These are phyloP conservation scores for Diaporthe velutina DNA, from an alignment of 2,329 filamentous ascomycete genomes.

Conservation along the genomic window DNA sequence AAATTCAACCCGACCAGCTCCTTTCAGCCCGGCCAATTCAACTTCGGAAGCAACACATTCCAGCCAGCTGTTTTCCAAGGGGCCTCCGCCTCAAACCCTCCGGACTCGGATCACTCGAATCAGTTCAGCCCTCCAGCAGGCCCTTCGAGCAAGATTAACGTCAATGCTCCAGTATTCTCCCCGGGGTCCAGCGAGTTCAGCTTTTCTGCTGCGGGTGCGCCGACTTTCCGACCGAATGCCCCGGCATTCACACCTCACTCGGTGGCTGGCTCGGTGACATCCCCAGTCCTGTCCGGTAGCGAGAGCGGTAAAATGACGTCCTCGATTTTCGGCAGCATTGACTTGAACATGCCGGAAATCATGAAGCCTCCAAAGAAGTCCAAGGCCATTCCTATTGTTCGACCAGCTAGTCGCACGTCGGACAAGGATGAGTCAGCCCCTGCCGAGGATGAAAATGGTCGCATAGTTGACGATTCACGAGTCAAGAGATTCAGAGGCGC, in stretches of 20 bases:
- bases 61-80: constrained; percentile 64
- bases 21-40: constrained; percentile 65
- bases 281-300: constrained; percentile 57
- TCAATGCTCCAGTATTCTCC: constrained; percentile 77
- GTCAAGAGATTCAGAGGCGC: constrained; percentile 80
- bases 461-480: constrained; percentile 74
- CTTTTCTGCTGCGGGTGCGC: constrained; percentile 69
- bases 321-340: constrained; percentile 79
- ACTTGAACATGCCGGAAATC: constrained; percentile 71
- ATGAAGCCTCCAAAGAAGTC: constrained; percentile 77
- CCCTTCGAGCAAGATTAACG: constrained; percentile 71
- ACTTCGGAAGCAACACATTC: constrained; percentile 60
- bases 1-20: constrained; percentile 74
- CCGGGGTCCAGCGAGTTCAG: constrained; percentile 75
- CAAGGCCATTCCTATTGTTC: constrained; percentile 87
- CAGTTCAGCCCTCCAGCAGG: constrained; percentile 58
- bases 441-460: constrained; percentile 70
- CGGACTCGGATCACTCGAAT: constrained; percentile 53
- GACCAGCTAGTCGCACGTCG: constrained; percentile 66
- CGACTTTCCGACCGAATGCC: constrained; percentile 81
- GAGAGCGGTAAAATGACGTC: constrained; percentile 56
- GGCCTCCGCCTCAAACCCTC: constrained; percentile 48
- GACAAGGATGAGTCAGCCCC: constrained; percentile 45
- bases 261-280: constrained; percentile 62
- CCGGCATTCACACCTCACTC: constrained; percentile 78